Evolutionary conservation across 192 early-diverging fungal species (phyloP).

Genomic region (Coemansia asiatica): DNA sequence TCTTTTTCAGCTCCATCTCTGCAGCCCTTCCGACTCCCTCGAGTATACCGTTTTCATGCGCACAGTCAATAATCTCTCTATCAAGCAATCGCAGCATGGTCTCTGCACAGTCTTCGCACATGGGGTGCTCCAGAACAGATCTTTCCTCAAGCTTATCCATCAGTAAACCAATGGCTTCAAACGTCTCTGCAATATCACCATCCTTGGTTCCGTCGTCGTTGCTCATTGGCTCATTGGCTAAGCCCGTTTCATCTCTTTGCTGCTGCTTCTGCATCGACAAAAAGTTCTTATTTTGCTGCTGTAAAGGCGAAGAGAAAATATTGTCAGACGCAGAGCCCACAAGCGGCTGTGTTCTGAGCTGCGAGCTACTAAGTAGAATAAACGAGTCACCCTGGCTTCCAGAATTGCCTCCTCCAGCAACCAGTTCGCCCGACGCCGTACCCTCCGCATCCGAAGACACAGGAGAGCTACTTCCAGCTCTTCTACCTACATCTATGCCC

Average conservation of each 20-base stretch:
- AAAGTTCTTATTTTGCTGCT: no score
- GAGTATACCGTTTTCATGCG: constrained; percentile 75
- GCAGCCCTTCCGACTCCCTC: constrained; percentile 67
- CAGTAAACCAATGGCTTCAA: constrained; percentile 57
- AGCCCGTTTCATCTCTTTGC: no score
- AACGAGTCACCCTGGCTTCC: constrained; percentile 50
- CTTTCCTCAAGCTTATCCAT: constrained; percentile 78
- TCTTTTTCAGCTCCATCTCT: constrained; percentile 34
- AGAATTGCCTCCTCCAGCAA: not conserved
- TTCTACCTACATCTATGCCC: not conserved
- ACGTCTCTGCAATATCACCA: constrained; percentile 37
- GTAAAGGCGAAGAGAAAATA: no score
- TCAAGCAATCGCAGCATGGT: constrained; percentile 70
- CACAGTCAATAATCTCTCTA: constrained; percentile 66
- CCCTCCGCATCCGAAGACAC: constrained; percentile 2
- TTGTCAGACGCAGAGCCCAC: not conserved
- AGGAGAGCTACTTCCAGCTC: not conserved
- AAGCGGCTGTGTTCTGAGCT: constrained; percentile 22
- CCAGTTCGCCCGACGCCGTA: not conserved
- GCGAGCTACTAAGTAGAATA: constrained; percentile 47
- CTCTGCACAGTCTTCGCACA: constrained; percentile 92
- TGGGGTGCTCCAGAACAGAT: constrained; percentile 74
- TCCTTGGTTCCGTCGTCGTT: not conserved
- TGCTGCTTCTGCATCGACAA: no score
- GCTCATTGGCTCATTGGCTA: not conserved